Base-by-base conservation (phyloP, 1,284 basidiomycete genomes). In the Dichomitus squalens region DNA sequence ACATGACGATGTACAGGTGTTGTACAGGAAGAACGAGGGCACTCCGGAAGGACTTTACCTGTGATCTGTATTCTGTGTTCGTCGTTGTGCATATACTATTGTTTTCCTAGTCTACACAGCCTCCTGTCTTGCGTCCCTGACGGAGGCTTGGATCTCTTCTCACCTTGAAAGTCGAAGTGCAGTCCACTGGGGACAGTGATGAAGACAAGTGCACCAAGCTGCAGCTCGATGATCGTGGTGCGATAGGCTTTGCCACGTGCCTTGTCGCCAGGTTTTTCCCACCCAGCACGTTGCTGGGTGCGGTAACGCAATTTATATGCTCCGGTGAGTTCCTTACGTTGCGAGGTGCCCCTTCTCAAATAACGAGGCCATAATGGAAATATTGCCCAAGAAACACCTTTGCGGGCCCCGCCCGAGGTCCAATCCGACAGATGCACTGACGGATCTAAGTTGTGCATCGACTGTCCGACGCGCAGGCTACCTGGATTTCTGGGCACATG, bases 21-120 rank as follows among this genome's bases (percentile, higher is more conserved):
- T 96, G 48, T 95, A 96, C 78, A 82, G 91, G 75, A 96, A 96
- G 85, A 95, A 95, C 73, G 94, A 96, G 77, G 93, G 94, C 63
- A 93, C 93, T 41, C 90, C 91, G 11, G 91, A 93, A 70, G 91
- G 90, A 55, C 78, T 92, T 59, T 92, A 93, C 72, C 75, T 93
- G 75, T 92, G 78, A 70, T 71, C 48, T 65, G 55, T 65, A 60
- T 56, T 29, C 23, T 54, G 57, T 53, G 41, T 40, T 53, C 53
- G 58, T 53, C 44, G 46, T 63, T 50, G 59, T 46, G 47, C 52
- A 53, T 63, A 63, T 60, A 41, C 35, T 63, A 63, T 51, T 44
- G 33, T 43, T 36, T 33, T 20, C 49, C 51, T 60, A 60, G 56
- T 60, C 34, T 40, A n/a, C 27, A 3, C 44, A 16, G 29, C 20